Conservation (phyloP, 2,329 filamentous ascomycete genomes). For the Penicillium sp. region DNA sequence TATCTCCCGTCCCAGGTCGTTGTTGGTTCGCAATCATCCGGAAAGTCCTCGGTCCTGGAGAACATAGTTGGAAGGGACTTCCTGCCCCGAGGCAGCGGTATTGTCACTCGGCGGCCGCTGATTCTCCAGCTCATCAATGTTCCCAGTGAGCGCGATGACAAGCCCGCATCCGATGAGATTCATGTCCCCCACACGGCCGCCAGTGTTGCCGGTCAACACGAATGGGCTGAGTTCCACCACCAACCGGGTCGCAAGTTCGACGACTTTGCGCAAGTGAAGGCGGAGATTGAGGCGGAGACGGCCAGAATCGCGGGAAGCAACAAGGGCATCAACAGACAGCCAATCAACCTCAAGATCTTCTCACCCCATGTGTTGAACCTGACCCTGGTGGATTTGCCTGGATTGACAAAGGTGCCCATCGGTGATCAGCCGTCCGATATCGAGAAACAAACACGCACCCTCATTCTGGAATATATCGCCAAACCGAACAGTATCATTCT, state of each 20-base stretch:
- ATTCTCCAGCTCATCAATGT: slow-evolving; percentile 99
- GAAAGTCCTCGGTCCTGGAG: slow-evolving; percentile 97
- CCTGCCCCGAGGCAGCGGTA: slow-evolving; percentile 91
- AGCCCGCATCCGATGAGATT: slow-evolving; percentile 63
- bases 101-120: slow-evolving; percentile 89
- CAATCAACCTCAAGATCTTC: slow-evolving; percentile 98
- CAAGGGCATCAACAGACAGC: slow-evolving; percentile 96
- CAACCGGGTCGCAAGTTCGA: slow-evolving; percentile 85
- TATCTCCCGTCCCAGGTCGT: slow-evolving; percentile 67
- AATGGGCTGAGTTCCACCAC: slow-evolving; percentile 97
- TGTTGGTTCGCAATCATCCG: slow-evolving; percentile 95
- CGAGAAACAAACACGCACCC: slow-evolving; percentile 94
- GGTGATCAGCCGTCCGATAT: slow-evolving; percentile 97
- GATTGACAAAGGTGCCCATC: slow-evolving; percentile 96
- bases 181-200: slow-evolving; percentile 75
- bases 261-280: slow-evolving; percentile 89
- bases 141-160: slow-evolving; percentile 70
- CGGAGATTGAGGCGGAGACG: slow-evolving; percentile 97
- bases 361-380: slow-evolving; percentile 95
- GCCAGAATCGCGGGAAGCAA: slow-evolving; percentile 92
- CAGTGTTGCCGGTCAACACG: slow-evolving; percentile 65
- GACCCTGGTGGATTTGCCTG: slow-evolving; percentile 92
- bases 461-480: slow-evolving; percentile 97
- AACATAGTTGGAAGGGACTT: slow-evolving; percentile 99
- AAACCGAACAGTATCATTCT: slow-evolving; percentile 99